Evolutionary conservation across 257 asterid genomes (phyloP), one percentile per base, ranked within the genome.

Genomic region (Lithospermum erythrorhizon): DNA sequence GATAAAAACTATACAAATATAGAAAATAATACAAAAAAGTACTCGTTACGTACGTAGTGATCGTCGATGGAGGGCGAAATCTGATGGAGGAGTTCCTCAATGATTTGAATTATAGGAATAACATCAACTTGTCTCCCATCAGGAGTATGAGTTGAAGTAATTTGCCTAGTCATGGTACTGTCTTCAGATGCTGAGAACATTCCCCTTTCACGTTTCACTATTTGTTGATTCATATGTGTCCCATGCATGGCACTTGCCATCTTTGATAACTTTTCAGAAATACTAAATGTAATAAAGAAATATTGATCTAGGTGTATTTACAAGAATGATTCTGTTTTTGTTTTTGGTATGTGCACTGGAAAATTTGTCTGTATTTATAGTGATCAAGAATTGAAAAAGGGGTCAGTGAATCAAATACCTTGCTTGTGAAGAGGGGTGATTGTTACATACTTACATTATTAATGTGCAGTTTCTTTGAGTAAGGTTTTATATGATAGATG

Each of bases 401-500:
- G 32, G 4, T 27, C 6, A 27, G 0, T 27, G 32, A 27, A 27
- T 27, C 32, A 27, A 3, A 27, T 27, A 27, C 32, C 6, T 27
- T 89, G 81, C 97, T 89, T 87, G 87, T 61, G 51, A 72, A 68
- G 63, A 32, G 82, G 79, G 82, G 70, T 64, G 70, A 74, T 57
- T 35, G 1, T 25, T n/a, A 25, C 5, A 25, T 25, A 5, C 4
- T 41, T 11, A 1, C 17, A 48, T 55, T 63, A 52, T 54, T 73
- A 75, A 77, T 75, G 85, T 69, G 65, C 52, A 60, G 65, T 70
- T 53, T 15, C 23, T 37, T 65, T 61, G 68, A 79, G 78, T 73
- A 72, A 76, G 83, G 63, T 29, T 66, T 51, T 21, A 22, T 48
- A 63, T 32, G 20, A 62, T 77, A 25, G 20, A 62, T 77, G 75